Base-by-base conservation (phyloP, 805 yeast genomes). In the Candida andamanensis region DNA sequence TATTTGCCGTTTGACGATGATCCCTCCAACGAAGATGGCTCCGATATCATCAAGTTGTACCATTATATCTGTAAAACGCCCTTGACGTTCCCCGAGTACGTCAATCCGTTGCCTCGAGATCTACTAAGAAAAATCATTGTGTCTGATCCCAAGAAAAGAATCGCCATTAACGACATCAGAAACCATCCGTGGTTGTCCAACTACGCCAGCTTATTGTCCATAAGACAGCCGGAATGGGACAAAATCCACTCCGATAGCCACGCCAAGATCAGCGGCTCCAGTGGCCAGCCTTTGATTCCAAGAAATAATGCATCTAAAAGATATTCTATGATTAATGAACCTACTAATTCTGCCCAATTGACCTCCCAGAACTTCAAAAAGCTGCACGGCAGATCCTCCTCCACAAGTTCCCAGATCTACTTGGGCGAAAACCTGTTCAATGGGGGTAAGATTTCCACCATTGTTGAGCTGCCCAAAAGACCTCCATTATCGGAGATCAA, bases 1-100 rank as follows among this genome's bases (percentile, higher is more conserved):
- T 92, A 92, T 57, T 69, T 92, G 39, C 98, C 98, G 1, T 92
- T 86, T 67, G 98, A 92, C 52, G 98, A 92, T 58, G 98, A 92
- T 56, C 92, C 95, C 14, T 81, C 83, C 33, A 92, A 92, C 52
- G 97, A 96, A 21, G 96, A 90, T 54, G 95, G 97, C 31, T 84
- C 89, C 35, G 94, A 92, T 58, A 90, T 92, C 51, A 85, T 89
- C 15, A 80, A 82, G 52, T 68, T 92, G 39, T 92, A 92, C 62
- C 85, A 81, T 51, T 92, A 92, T 61, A 92, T 92, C 42, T 86
- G 96, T 15, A 72, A 79, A 31, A 86, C 97, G 1, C 85, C 95
- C 4, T 67, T 92, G 48, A 92, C 96, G 4, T 92, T 92, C 59
- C 98, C 98, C 0, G 97, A 89, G 54, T 89, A 85, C 52, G 77